Evolutionary conservation across 805 yeast genomes (phyloP), one percentile per base, ranked within the genome.

Genomic region (Schwanniomyces sp.): DNA sequence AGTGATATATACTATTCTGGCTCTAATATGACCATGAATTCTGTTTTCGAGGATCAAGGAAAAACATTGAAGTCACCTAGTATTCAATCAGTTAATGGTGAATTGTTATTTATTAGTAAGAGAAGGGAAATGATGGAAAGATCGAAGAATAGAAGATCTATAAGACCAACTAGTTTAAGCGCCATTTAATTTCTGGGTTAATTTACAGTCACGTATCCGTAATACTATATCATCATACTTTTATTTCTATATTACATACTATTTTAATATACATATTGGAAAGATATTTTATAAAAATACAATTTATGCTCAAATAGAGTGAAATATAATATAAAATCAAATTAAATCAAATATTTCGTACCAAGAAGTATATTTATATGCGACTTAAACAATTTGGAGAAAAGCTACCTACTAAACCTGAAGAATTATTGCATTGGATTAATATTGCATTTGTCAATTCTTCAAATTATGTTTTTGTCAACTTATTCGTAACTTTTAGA

Each of bases 21-120:
- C 61, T 72, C 60, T 59, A 70, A 56, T 9, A 61, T 68, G 39
- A 61, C 65, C 4, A 52, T 63, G 39, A 52, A 61, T 49, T 51
- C 61, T 9, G 56, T 56, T 10, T 40, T 61, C 29, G 55, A 56
- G n/a, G 44, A 43, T 9, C 24, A 38, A 12, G 12, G 5, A 24
- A n/a, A 24, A 7, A 25, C 10, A 8, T n/a, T 34, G 11, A 26
- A 28, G 17, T 4, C 45, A 11, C 24, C 38, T 5, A 40, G 48
- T 9, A 45, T 29, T 30, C 55, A 58, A 47, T 41, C 34, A 11
- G 53, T 57, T 28, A 75, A 72, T 49, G 74, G 74, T 50, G 81
- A 81, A 26, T 63, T 81, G 47, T 64, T 75, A 44, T 81, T 79
- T 55, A 79, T 80, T 26, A 80, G 79, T 57, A 80, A 76, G 59